Conservation (phyloP, 805 yeast species). For the Scheffersomyces stipitis region DNA sequence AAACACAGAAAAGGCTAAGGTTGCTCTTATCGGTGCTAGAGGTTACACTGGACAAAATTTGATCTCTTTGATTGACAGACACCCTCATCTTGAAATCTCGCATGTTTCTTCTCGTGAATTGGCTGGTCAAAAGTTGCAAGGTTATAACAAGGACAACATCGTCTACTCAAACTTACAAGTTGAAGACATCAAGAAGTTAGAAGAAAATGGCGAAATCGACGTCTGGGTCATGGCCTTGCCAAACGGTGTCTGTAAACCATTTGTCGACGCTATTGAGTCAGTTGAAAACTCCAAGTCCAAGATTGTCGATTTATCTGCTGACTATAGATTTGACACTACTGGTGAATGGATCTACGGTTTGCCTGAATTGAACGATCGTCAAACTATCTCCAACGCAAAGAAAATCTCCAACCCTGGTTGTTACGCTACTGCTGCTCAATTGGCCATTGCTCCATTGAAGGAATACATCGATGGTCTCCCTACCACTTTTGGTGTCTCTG, state of each 20-base stretch:
- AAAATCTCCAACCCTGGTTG: slow-evolving; percentile 97
- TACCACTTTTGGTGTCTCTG: slow-evolving; percentile 90
- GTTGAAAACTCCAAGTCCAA: slow-evolving; percentile 67
- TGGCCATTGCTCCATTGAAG: slow-evolving; percentile 81
- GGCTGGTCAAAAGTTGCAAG: slow-evolving; percentile 80
- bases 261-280: slow-evolving; percentile 75
- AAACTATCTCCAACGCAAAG: slow-evolving; percentile 62
- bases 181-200: slow-evolving; percentile 81
- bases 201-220: slow-evolving; percentile 75
- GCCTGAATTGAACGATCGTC: slow-evolving; percentile 83
- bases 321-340: slow-evolving; percentile 87
- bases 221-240: slow-evolving; percentile 99
- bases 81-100: slow-evolving; percentile 82
- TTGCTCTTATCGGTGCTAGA: slow-evolving; percentile 97
- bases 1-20: slow-evolving; percentile 62
- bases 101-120: slow-evolving; percentile 97
- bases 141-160: slow-evolving; percentile 80
- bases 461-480: slow-evolving; percentile 72
- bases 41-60: slow-evolving; percentile 96
- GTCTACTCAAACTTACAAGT: slow-evolving; percentile 82
- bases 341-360: slow-evolving; percentile 92
- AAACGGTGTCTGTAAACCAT: slow-evolving; percentile 91
- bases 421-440: slow-evolving; percentile 97
- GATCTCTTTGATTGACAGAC: slow-evolving; percentile 80
- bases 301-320: slow-evolving; percentile 92